Conservation (phyloP, 2,329 filamentous ascomycete genomes). For the Fusarium compactum region DNA sequence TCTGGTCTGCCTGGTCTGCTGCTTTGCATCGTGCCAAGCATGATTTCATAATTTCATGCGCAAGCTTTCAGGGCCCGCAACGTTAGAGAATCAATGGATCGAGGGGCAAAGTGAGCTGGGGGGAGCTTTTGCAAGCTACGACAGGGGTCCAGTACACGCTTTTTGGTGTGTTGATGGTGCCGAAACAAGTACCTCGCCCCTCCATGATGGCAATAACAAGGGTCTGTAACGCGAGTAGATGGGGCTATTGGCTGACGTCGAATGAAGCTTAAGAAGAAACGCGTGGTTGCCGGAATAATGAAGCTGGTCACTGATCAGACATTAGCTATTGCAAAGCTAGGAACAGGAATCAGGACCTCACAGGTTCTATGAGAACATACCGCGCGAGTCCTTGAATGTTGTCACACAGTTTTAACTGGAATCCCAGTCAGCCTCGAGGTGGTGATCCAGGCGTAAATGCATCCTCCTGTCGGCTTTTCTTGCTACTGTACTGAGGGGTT, state of each 20-base stretch:
- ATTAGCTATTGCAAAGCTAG: background rate
- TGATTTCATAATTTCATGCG: constrained; percentile 48
- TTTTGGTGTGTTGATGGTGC: constrained; percentile 11
- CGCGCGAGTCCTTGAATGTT: background rate
- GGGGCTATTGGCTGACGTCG: constrained; percentile 24
- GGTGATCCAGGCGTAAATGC: background rate
- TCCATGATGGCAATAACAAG: constrained; percentile 34
- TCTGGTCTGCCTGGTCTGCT: constrained; percentile 24
- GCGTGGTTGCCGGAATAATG: constrained; percentile 17
- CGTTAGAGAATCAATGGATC: constrained; percentile 29
- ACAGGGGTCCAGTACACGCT: constrained; percentile 38
- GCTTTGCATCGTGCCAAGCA: constrained; percentile 35
- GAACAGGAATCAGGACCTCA: background rate
- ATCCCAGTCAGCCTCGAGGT: background rate
- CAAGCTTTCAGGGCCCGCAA: constrained; percentile 28
- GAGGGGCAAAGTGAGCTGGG: constrained; percentile 37
- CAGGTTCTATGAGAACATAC: background rate
- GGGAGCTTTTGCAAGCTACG: constrained; percentile 34
- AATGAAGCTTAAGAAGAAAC: constrained; percentile 37
- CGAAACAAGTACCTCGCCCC: constrained; percentile 40
- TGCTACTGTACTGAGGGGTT: constrained; percentile 18
- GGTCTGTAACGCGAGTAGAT: constrained; percentile 43
- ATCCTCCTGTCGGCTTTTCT: background rate
- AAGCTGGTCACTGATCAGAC: constrained; percentile 10
- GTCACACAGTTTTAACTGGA: background rate